Conservation (phyloP, 208 protist species). For the Tetramitus jugosus region DNA sequence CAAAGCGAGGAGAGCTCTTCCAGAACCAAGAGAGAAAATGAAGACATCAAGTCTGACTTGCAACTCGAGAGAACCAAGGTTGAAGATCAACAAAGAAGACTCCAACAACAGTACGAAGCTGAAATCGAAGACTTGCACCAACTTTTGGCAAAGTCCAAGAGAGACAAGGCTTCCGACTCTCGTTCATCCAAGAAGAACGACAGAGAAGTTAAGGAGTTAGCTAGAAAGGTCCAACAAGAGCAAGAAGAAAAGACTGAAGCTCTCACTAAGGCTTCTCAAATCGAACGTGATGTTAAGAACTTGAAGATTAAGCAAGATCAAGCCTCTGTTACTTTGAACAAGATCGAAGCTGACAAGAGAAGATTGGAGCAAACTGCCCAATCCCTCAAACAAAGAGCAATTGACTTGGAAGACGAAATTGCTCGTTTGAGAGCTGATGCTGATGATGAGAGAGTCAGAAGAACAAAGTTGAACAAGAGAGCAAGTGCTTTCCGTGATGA, state of each 20-base stretch:
- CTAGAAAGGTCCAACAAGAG: background rate
- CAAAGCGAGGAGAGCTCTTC: background rate
- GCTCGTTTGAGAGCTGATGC: background rate
- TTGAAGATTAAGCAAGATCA: background rate
- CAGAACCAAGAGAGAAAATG: background rate
- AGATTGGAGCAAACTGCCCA: background rate
- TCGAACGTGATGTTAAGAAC: background rate
- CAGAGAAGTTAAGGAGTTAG: background rate
- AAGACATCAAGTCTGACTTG: background rate
- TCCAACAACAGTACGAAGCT: background rate
- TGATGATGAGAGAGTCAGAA: background rate
- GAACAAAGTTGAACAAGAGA: background rate
- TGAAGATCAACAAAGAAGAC: background rate
- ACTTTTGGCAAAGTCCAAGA: background rate
- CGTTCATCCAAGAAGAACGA: background rate
- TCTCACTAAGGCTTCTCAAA: background rate
- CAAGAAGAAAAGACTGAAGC: background rate
- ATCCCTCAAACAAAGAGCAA: background rate
- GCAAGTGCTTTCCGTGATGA: too few relatives aligned
- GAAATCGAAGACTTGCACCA: conserved; percentile 9
- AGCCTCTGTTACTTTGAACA: background rate
- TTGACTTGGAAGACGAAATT: conserved; percentile 7
- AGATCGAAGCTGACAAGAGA: background rate
- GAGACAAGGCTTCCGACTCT: background rate
- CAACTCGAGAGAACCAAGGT: background rate